Evolutionary conservation across 805 yeast species (phyloP).

Genomic region (Yarrowia deformans): DNA sequence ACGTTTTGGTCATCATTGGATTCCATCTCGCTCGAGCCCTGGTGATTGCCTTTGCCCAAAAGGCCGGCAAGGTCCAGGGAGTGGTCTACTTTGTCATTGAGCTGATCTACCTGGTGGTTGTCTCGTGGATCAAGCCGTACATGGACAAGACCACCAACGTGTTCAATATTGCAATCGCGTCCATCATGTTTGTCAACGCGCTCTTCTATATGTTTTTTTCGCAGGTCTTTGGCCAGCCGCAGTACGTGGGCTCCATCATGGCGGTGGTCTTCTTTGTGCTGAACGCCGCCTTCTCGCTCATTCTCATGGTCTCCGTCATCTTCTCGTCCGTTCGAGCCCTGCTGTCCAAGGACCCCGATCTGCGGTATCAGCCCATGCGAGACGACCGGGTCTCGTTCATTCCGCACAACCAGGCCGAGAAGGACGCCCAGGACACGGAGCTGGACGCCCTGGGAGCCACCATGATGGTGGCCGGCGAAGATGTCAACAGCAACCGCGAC

Average conservation of each 20-base stretch:
- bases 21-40: slow-evolving; percentile 78
- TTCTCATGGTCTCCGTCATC: slow-evolving; percentile 82
- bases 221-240: slow-evolving; percentile 80
- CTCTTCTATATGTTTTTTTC: slow-evolving; percentile 90
- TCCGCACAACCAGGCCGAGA: slow-evolving; percentile 47
- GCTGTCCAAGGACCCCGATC: slow-evolving; percentile 89
- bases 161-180: slow-evolving; percentile 86
- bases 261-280: slow-evolving; percentile 88
- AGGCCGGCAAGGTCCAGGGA: slow-evolving; percentile 81
- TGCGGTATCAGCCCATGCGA: slow-evolving; percentile 93
- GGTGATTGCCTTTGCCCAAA: slow-evolving; percentile 86
- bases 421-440: slow-evolving; percentile 57
- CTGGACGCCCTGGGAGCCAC: slow-evolving; percentile 73
- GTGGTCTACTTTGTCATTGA: slow-evolving; percentile 78
- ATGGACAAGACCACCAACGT: slow-evolving; percentile 94
- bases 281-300: slow-evolving; percentile 87
- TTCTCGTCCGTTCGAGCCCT: slow-evolving; percentile 86
- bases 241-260: slow-evolving; percentile 87
- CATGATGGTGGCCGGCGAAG: slow-evolving; percentile 28
- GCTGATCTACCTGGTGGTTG: slow-evolving; percentile 65
- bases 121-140: slow-evolving; percentile 82
- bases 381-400: slow-evolving; percentile 97
- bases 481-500: background rate
- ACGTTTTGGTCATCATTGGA: slow-evolving; percentile 67
- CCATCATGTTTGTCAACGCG: slow-evolving; percentile 81